Evolutionary conservation across 345 rosid species (phyloP).

Genomic region (Clausena lansium): DNA sequence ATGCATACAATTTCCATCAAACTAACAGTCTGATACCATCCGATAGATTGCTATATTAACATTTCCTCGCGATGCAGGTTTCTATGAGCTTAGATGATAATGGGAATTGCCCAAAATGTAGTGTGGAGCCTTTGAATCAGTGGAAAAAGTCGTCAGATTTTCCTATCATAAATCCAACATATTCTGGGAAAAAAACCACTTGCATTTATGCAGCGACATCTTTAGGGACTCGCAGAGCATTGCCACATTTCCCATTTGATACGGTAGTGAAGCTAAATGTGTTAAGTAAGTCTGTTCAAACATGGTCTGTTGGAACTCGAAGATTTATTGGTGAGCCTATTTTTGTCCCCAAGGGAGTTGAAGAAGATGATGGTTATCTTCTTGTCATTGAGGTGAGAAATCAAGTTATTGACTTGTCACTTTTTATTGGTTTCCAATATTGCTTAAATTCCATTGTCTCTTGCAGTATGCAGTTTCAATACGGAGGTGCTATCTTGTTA

Average conservation of each 20-base stretch:
- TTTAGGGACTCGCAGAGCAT: conserved; percentile 56
- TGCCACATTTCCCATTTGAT: conserved; percentile 87
- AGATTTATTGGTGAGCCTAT: conserved; percentile 86
- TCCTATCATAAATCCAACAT: conserved; percentile 55
- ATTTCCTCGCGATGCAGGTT: conserved; percentile 27
- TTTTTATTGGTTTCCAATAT: background rate
- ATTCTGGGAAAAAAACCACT: conserved; percentile 54
- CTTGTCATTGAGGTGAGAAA: conserved; percentile 73
- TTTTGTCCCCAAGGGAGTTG: conserved; percentile 52
- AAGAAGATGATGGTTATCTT: conserved; percentile 79
- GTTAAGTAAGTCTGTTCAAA: conserved; percentile 20
- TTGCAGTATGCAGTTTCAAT: conserved; percentile 84
- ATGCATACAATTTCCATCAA: background rate
- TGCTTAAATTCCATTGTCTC: background rate
- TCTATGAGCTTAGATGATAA: conserved; percentile 49
- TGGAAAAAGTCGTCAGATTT: conserved; percentile 80
- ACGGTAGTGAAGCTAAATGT: conserved; percentile 66
- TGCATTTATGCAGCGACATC: conserved; percentile 62
- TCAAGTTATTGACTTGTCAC: background rate
- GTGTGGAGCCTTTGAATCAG: conserved; percentile 42
- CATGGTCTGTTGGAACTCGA: conserved; percentile 68
- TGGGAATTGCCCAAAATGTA: conserved; percentile 49
- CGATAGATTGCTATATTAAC: too few species aligned
- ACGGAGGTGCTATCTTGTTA: conserved; percentile 72
- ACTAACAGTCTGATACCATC: too few species aligned